Conservation (phyloP, 139 green algal genomes). For the Protoeuglena noctilucae region DNA sequence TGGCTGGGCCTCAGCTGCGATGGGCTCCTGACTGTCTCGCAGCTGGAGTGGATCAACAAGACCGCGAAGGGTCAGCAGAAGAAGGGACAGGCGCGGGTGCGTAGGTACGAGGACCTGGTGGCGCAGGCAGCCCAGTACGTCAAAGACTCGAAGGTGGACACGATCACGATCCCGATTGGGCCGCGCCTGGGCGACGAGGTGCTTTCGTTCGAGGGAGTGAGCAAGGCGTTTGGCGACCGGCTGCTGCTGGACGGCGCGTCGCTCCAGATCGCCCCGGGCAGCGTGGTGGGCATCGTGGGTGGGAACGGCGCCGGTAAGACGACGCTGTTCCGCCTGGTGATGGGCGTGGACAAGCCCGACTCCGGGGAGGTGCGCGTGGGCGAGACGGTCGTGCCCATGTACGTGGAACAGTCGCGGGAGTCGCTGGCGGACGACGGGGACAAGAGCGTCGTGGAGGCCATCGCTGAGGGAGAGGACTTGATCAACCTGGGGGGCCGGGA, state of each 20-base stretch:
- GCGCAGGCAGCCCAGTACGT: conserved; percentile 23
- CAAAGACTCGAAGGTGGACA: conserved; percentile 29
- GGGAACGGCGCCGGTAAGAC: conserved; percentile 54
- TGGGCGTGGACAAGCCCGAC: conserved; percentile 39
- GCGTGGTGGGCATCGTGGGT: conserved; percentile 63
- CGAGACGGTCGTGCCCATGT: conserved; percentile 62
- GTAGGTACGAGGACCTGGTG: conserved; percentile 51
- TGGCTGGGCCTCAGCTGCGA: too few species aligned
- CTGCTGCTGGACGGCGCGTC: conserved; percentile 35
- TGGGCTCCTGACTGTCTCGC: too few species aligned
- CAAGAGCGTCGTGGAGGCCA: conserved; percentile 23
- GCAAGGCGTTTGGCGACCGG: conserved; percentile 14
- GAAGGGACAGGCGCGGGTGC: conserved; percentile 53
- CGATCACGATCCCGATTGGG: conserved; percentile 53
- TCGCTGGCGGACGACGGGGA: conserved; percentile 29
- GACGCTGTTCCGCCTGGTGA: conserved; percentile 72
- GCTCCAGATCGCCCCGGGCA: conserved; percentile 37
- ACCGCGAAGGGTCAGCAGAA: conserved; percentile 69
- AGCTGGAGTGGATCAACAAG: conserved; percentile 46
- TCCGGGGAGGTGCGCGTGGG: conserved; percentile 28
- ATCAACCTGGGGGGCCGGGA: background rate
- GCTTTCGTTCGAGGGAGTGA: conserved; percentile 21
- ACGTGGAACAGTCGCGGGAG: conserved; percentile 62
- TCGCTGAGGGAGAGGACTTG: background rate
- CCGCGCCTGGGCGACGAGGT: conserved; percentile 46